phyloP scores from a whole-genome alignment of 768 basidiomycete species.

The Phanerodontia chrysosporium region DNA sequence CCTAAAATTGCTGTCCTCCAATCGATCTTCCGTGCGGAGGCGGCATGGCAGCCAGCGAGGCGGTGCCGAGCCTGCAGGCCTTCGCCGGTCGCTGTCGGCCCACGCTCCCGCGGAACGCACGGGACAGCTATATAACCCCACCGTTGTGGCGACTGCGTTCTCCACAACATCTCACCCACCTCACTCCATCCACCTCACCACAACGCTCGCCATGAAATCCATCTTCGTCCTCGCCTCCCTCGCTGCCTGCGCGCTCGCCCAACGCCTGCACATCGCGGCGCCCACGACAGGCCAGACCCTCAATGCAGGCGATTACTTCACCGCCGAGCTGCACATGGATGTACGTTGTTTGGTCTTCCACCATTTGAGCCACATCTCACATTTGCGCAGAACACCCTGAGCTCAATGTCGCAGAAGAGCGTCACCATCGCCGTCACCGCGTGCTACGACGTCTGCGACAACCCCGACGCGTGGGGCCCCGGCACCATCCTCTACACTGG shows the following conservation, averaged over 20 bases:
- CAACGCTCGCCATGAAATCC: slow-evolving; percentile 15
- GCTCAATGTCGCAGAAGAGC: slow-evolving; percentile 40
- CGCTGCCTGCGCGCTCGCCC: slow-evolving; percentile 34
- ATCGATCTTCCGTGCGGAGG: background rate
- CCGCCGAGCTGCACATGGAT: slow-evolving; percentile 33
- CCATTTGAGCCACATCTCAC: background rate
- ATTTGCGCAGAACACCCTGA: slow-evolving; percentile 30
- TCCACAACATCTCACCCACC: background rate
- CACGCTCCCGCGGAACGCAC: background rate
- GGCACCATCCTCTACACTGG: slow-evolving; percentile 46
- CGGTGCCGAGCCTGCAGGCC: background rate
- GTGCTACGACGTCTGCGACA: slow-evolving; percentile 27
- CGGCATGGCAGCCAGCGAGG: background rate
- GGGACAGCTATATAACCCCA: background rate
- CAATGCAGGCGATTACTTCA: slow-evolving; percentile 33
- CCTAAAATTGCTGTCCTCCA: background rate
- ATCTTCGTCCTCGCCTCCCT: slow-evolving; percentile 25
- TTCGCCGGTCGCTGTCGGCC: background rate
- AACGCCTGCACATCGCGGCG: slow-evolving; percentile 35
- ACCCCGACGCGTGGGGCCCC: slow-evolving; percentile 25
- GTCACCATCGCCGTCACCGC: slow-evolving; percentile 41
- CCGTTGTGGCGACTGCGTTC: background rate
- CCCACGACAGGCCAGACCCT: slow-evolving; percentile 35
- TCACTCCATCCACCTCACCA: background rate
- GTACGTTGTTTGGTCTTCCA: slow-evolving; percentile 17